phyloP scores from a whole-genome alignment of 176 grass and related monocot genomes.

The Ampelocalamus luodianensis region DNA sequence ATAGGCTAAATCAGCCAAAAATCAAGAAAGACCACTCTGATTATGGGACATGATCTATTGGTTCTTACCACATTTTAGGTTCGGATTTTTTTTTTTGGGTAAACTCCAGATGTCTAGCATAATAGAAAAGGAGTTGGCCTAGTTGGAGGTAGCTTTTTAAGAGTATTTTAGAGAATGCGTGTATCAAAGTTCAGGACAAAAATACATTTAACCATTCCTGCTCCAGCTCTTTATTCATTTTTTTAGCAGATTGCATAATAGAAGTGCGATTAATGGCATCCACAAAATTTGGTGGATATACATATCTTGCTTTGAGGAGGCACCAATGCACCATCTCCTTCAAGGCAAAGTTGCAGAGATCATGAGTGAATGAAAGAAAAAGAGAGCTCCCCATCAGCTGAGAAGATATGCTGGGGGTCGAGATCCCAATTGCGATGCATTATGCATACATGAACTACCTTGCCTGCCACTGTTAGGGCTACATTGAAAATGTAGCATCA shows the following conservation, averaged over 20 bases:
- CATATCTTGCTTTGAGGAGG: slow-evolving; percentile 10
- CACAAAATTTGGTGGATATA: not conserved
- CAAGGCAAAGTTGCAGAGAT: slow-evolving; percentile 38
- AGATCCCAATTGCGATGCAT: slow-evolving; percentile 24
- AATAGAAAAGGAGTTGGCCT: not conserved
- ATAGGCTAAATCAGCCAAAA: no score
- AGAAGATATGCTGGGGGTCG: slow-evolving; percentile 45
- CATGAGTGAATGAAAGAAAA: slow-evolving; percentile 34
- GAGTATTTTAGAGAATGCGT: not conserved
- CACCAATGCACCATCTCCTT: slow-evolving; percentile 33
- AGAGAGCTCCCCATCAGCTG: slow-evolving; percentile 31
- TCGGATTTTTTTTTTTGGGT: not conserved
- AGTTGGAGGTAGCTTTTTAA: not conserved
- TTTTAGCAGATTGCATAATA: not conserved
- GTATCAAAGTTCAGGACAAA: not conserved
- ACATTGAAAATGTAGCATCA: slow-evolving; percentile 34
- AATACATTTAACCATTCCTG: not conserved
- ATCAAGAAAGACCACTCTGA: not conserved
- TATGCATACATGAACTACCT: slow-evolving; percentile 12
- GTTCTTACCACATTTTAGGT: not conserved
- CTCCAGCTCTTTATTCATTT: slow-evolving; percentile 18
- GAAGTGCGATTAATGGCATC: not conserved
- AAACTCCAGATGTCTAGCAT: not conserved
- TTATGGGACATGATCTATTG: slow-evolving; percentile 19
- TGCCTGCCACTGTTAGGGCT: slow-evolving; percentile 30